Percentiles rank a stretch among this genome's conserved stretches.
Evolutionary conservation across 805 yeast species (phyloP).

Genomic region (Tanozyma kutaoensis): DNA sequence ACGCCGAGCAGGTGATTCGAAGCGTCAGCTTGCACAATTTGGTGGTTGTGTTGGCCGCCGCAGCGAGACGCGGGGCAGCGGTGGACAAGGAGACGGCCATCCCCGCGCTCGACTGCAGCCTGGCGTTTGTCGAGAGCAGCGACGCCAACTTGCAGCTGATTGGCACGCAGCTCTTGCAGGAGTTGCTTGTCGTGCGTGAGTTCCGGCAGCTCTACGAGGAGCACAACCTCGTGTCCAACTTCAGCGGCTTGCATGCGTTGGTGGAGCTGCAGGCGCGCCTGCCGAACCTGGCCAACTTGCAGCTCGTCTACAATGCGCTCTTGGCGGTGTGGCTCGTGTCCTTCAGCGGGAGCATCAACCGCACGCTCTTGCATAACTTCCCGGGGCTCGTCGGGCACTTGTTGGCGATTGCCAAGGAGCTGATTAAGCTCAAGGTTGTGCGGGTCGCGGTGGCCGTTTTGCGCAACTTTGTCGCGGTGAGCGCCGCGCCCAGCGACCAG

Average conservation of each 20-base stretch:
- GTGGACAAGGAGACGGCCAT: constrained; percentile 25
- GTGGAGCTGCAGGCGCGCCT: constrained; percentile 16
- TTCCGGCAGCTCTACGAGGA: constrained; percentile 38
- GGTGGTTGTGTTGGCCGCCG: constrained; percentile 29
- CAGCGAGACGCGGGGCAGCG: constrained; percentile 7
- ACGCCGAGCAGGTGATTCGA: constrained; percentile 43
- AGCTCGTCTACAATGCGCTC: constrained; percentile 70
- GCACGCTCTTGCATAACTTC: constrained; percentile 35
- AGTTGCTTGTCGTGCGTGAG: constrained; percentile 38
- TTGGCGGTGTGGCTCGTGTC: constrained; percentile 77
- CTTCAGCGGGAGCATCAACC: constrained; percentile 45
- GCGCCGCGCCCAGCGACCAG: constrained; percentile 15
- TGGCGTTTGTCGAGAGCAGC: constrained; percentile 13
- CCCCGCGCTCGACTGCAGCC: constrained; percentile 22
- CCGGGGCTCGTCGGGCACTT: constrained; percentile 40
- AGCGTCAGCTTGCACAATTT: constrained; percentile 43
- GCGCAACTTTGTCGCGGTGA: constrained; percentile 38
- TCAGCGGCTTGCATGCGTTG: constrained; percentile 17
- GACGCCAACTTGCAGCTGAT: constrained; percentile 43
- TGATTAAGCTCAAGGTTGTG: constrained; percentile 86
- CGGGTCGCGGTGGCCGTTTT: constrained; percentile 71
- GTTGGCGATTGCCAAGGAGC: constrained; percentile 52
- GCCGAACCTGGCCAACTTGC: constrained; percentile 41
- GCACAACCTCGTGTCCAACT: constrained; percentile 19
- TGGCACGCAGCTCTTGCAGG: constrained; percentile 49